Evolutionary conservation across 2,329 filamentous ascomycete genomes (phyloP), one percentile per base, ranked within the genome.

Genomic region (Macrophomina tecta): DNA sequence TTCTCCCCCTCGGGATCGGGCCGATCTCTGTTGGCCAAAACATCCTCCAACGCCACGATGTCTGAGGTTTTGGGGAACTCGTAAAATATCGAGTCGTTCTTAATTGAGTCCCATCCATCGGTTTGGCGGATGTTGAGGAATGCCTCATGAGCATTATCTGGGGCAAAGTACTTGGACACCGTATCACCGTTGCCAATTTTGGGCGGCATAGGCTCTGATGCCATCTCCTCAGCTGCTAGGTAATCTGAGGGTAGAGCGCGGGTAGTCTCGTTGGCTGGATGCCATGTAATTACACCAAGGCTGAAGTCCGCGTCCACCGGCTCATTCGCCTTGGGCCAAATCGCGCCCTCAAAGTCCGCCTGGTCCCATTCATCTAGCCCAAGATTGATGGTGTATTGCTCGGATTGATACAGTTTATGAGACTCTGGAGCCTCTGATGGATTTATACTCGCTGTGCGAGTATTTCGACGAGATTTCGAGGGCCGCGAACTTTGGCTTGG

Each of bases 131-230:
- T 80, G 68, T 82, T 81, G 42, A 82, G 71, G 65, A 80, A 76
- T 16, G 80, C 79, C 67, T 84, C 80, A 18, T 82, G 77, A 1
- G 77, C 75, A 66, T 80, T 81, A 12, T 80, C 76, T 3, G 75
- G 69, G 4, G 76, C 79, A 69, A 84, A 82, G 68, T 86, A 85
- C 62, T 82, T 79, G 1, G 84, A 86, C 3, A 84, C 79, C 45
- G 81, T 83, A 58, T 80, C 79, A 14, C 80, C 81, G 32, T 82
- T 79, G 28, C 72, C 71, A 6, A 79, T 69, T 51, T 71, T 73
- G 18, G 78, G 73, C 2, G 76, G 73, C 9, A 76, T 74, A 14
- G 79, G 77, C 30, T 79, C 78, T 51, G 80, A 58, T 28, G 79
- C 78, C 67, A 80, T 78, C 56, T 81, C 74, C 70, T 83, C 81